Evolutionary conservation across 108 stramenopile species (phyloP), one percentile per base, ranked within the genome.

Genomic region (Stephanodiscus minutulus): DNA sequence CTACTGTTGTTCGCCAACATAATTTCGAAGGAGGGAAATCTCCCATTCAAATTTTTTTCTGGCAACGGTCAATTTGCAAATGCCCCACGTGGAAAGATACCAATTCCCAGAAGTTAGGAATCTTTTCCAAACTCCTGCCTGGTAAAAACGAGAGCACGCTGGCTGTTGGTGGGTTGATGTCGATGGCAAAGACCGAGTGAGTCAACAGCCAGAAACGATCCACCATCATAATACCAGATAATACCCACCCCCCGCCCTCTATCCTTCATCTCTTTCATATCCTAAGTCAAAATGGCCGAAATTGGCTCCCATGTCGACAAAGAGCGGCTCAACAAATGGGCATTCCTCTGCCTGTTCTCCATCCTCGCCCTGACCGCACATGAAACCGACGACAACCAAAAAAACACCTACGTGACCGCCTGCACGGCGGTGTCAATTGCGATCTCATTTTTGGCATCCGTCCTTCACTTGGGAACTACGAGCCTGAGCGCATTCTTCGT

Each of bases 331-430:
- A 71, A 60, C 20, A 35, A 61, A 17, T 79, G 77, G 77, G 77
- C 77, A 43, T 66, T 79, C 53, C 77, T 79, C 54, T 57, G 50
- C 46, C 77, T 79, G n/a, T 79, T 79, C 61, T 72, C 70, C 18
- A 59, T 71, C 12, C 66, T 79, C 27, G 56, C 64, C 35, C 56
- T 79, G 17, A 79, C 71, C 46, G 77, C 77, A 29, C 77, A 79
- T 52, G 71, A 72, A 49, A 79, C 77, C 11, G 77, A 79, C 70
- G 77, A 79, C 25, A 36, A 67, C 35, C 25, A 43, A 0, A 31
- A 35, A 21, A 70, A 77, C 52, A 28, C 22, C 3, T 66, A 52
- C 55, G 56, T 79, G 27, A 79, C 77, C 18, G 60, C 66, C 41
- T 48, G 44, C 29, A 72, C 70, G 13, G 61, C 77, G 66, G 28